Evolutionary conservation across 2,329 filamentous ascomycete species (phyloP), one percentile per base, ranked within the genome.

Genomic region (Colletotrichum endophyticum): DNA sequence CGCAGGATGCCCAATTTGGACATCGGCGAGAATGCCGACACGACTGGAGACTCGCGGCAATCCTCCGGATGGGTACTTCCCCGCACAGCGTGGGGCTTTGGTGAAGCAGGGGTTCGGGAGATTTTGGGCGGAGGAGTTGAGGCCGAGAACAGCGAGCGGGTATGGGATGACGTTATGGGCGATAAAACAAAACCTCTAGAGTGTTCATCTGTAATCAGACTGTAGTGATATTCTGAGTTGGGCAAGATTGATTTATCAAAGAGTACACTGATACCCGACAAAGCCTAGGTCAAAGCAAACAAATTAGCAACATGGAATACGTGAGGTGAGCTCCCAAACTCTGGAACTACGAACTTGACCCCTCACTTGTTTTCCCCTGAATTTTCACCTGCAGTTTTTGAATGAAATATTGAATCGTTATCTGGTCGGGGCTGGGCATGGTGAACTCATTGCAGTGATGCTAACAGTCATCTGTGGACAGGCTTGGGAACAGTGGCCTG

Each of bases 401-500:
- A 44, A 44, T 44, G 0, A 44, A 11, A 44, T n/a, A 0, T 16
- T 57, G 22, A 57, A 57, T 27, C 11, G 53, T 57, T 16, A 8
- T 57, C 2, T 27, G 22, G 13, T 28, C 13, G 25, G 27, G 1
- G 4, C 15, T 16, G 25, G 15, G 8, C 16, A 11, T 19, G 7
- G 2, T 1, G 6, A 28, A 57, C 6, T 11, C 53, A 4, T 57
- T n/a, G 53, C 19, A 12, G 6, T 16, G 1, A 16, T 19, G 49
- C 61, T 75, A 6, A 75, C 6, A 11, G 8, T 4, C 12, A 22
- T 19, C 8, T 5, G 2, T 7, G 44, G n/a, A 2, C 15, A 83
- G 83, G 77, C 82, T 86, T 9, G 85, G 85, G 22, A 83, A 80
- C 36, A 84, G 82, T 44, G 86, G 86, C 56, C 83, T 87, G 32